These are phyloP conservation scores for Geosiphon pyriformis DNA, from an alignment of 192 early-diverging fungal genomes.

Conservation along the genomic window DNA sequence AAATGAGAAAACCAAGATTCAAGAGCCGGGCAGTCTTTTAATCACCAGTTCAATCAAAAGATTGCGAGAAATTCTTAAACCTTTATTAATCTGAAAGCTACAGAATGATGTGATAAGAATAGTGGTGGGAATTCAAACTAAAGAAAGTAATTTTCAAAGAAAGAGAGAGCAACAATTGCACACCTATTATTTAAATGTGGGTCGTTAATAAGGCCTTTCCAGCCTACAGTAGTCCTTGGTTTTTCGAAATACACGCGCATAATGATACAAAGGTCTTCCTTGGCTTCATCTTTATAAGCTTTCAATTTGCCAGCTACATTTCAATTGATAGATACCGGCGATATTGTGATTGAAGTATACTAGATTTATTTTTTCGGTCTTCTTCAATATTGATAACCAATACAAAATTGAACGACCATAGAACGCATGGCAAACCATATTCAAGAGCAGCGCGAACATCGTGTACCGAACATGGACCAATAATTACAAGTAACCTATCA, in stretches of 20 bases:
- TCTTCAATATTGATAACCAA: no score
- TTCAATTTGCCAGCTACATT: constrained; percentile 50
- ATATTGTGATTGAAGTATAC: no score
- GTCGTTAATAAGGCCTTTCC: constrained; percentile 92
- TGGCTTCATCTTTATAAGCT: constrained; percentile 48
- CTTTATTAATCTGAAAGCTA: constrained; percentile 78
- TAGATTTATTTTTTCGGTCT: no score
- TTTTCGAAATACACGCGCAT: constrained; percentile 90
- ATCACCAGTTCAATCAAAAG: constrained; percentile 62
- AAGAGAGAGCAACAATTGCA: neutral
- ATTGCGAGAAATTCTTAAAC: constrained; percentile 67
- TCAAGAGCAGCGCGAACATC: constrained; percentile 71
- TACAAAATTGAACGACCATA: no score
- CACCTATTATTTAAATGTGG: constrained; percentile 63
- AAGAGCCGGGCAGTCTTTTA: no score
- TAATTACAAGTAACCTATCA: constrained; percentile 76
- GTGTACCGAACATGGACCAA: constrained; percentile 86
- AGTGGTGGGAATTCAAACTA: neutral
- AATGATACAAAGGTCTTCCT: constrained; percentile 63
- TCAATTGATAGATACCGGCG: neutral
- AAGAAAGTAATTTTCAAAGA: neutral
- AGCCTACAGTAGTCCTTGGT: constrained; percentile 79
- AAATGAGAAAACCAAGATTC: no score
- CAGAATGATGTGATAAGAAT: neutral
- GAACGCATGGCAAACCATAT: constrained; percentile 46